These are phyloP conservation scores for Iberis pinnata DNA, from an alignment of 345 rosid genomes.

Conservation along the genomic window DNA sequence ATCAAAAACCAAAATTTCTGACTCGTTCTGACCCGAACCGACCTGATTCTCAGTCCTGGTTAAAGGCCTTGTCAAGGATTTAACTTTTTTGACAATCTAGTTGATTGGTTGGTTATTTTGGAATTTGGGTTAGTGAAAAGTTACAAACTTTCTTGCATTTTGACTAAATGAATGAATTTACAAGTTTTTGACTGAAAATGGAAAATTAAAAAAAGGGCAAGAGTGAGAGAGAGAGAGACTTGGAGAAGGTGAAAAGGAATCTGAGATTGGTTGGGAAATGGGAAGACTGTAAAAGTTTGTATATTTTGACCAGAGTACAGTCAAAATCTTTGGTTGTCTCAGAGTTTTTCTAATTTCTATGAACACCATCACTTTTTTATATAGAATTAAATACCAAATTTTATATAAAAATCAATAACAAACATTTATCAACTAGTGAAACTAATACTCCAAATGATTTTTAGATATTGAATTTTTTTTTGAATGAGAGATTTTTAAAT, in stretches of 20 bases:
- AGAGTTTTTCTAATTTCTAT: constrained; percentile 11
- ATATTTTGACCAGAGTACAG: constrained; percentile 26
- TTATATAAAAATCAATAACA: too few relatives aligned
- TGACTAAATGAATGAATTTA: neutral
- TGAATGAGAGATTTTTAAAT: too few relatives aligned
- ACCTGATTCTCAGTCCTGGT: too few relatives aligned
- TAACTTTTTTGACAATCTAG: constrained; percentile 2
- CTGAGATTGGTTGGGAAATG: constrained; percentile 30
- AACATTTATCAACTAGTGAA: too few relatives aligned
- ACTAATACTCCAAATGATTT: too few relatives aligned
- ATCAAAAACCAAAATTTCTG: too few relatives aligned
- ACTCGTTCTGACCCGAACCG: too few relatives aligned
- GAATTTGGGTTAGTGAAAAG: constrained; percentile 1
- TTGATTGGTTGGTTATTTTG: constrained; percentile 21
- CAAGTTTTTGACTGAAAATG: constrained; percentile 8
- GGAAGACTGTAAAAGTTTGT: constrained; percentile 26
- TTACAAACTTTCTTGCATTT: neutral
- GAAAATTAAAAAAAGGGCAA: neutral
- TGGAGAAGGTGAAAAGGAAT: constrained; percentile 26
- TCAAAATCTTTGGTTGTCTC: constrained; percentile 24
- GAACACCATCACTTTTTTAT: constrained; percentile 9
- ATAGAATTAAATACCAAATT: too few relatives aligned
- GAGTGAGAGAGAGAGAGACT: constrained; percentile 1
- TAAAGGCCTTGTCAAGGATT: constrained; percentile 7
- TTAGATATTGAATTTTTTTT: too few relatives aligned